A percentile compares a stretch with the other conserved stretches of the same genome.
phyloP scores from a whole-genome alignment of 768 basidiomycete species.

The Russula ochroleuca region DNA sequence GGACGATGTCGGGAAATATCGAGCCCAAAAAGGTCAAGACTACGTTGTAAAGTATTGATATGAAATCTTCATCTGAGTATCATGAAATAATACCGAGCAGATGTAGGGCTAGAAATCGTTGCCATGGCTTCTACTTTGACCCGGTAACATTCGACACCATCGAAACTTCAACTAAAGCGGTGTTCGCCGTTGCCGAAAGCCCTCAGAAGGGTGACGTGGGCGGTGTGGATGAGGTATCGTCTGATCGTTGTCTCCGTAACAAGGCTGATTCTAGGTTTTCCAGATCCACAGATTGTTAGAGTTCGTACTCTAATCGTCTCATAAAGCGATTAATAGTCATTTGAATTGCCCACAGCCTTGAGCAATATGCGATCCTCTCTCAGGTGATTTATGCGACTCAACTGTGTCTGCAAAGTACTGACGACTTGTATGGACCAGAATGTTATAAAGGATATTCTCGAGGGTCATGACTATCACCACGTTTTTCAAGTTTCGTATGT shows the following conservation, averaged over 20 bases:
- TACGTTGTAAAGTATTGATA: conserved; percentile 10
- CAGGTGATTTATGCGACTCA: conserved; percentile 2
- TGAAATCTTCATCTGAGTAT: not conserved
- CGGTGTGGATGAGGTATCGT: conserved; percentile 19
- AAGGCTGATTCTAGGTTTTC: not conserved
- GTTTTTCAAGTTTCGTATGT: conserved; percentile 26
- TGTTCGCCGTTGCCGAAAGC: not conserved
- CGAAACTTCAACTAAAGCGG: not conserved
- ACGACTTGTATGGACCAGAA: not conserved
- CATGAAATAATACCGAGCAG: conserved; percentile 8
- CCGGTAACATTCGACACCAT: conserved; percentile 5
- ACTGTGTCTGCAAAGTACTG: not conserved
- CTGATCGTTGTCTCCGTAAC: not conserved
- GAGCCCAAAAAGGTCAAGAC: conserved; percentile 4
- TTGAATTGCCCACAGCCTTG: conserved; percentile 6
- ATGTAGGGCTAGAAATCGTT: conserved; percentile 12
- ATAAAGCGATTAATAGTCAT: not conserved
- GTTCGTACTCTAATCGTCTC: conserved; percentile 4
- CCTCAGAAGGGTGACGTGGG: not conserved
- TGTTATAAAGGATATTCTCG: conserved; percentile 18
- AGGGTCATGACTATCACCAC: conserved; percentile 18
- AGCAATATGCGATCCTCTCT: conserved; percentile 20
- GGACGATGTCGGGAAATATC: conserved; percentile 11
- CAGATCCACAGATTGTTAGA: conserved; percentile 15
- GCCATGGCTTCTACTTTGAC: conserved; percentile 4